phyloP scores from a whole-genome alignment of 225 moss, liverwort and hornwort genomes.

The Pseudisothecium myosuroides region DNA sequence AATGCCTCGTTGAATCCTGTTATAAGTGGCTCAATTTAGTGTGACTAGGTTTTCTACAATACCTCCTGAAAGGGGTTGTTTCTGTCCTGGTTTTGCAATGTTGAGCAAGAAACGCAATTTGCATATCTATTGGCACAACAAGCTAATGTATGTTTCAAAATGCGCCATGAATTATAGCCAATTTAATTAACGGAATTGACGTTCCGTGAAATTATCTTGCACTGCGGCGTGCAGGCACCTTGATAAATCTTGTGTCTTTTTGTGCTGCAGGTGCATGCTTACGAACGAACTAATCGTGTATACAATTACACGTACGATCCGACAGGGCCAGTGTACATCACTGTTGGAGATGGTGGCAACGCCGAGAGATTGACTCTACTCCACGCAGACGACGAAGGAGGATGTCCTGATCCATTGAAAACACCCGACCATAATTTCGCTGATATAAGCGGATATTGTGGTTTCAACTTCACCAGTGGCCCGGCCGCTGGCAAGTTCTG shows the following conservation, averaged over 20 bases:
- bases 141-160: neutral
- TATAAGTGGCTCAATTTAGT: neutral
- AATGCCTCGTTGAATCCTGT: neutral
- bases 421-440: slow-evolving; percentile 17
- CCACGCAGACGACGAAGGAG: slow-evolving; percentile 51
- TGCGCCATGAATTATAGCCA: neutral
- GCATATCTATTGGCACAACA: neutral
- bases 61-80: neutral
- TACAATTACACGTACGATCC: slow-evolving; percentile 63
- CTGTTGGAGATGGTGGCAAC: slow-evolving; percentile 84
- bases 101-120: neutral
- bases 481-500: slow-evolving; percentile 36
- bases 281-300: slow-evolving; percentile 77
- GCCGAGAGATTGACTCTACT: slow-evolving; percentile 47
- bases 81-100: neutral
- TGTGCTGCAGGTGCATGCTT: slow-evolving; percentile 63
- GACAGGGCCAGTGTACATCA: slow-evolving; percentile 57
- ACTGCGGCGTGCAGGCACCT: neutral
- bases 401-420: slow-evolving; percentile 31
- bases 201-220: neutral
- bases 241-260: neutral
- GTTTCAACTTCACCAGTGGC: slow-evolving; percentile 60
- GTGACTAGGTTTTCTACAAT: neutral
- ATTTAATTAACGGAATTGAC: neutral
- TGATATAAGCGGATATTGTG: slow-evolving; percentile 48